Base-by-base conservation (phyloP, 345 rosid genomes). In the Mercurialis annua region DNA sequence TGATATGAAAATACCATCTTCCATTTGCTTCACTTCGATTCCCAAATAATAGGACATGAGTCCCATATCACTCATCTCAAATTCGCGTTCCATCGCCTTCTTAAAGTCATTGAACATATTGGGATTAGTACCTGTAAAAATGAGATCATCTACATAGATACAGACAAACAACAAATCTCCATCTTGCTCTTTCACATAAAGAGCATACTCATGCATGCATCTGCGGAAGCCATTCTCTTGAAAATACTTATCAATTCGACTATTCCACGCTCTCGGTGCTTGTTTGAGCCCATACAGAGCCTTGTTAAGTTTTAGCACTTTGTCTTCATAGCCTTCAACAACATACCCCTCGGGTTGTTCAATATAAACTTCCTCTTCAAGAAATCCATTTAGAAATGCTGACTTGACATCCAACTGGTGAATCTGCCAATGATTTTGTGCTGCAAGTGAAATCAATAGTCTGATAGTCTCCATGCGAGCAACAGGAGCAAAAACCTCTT, bases 271-370 rank as follows among this genome's bases (percentile, higher is more conserved):
- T 49, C 53, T 17, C 4, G 26, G 58, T 17, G 26, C 26, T 24
- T 59, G 64, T 20, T 61, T 61, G 6, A 40, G 23, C 1, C 65
- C 51, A 23, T 61, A 23, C 16, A 61, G 20, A 7, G 65, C 65
- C 30, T 61, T n/a, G n/a, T n/a, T n/a, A n/a, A n/a, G n/a, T n/a
- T n/a, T n/a, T n/a, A n/a, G n/a, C n/a, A n/a, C n/a, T 61, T 53
- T 53, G 30, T 53, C 58, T 53, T 53, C 58, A 18, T 53, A 15
- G 15, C 58, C 58, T 53, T 53, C 27, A 20, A 15, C 23, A 15
- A 53, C 30, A 24, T 17, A 53, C 24, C 58, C 26, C 12, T 21
- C 58, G n/a, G n/a, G n/a, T n/a, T n/a, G n/a, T n/a, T n/a, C n/a
- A n/a, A n/a, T n/a, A n/a, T n/a, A n/a, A n/a, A n/a, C n/a, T n/a